A percentile compares a stretch with the other conserved stretches of the same genome.
Evolutionary conservation across 2,329 filamentous ascomycete genomes (phyloP).

Genomic region (Nannizziopsis barbatae): DNA sequence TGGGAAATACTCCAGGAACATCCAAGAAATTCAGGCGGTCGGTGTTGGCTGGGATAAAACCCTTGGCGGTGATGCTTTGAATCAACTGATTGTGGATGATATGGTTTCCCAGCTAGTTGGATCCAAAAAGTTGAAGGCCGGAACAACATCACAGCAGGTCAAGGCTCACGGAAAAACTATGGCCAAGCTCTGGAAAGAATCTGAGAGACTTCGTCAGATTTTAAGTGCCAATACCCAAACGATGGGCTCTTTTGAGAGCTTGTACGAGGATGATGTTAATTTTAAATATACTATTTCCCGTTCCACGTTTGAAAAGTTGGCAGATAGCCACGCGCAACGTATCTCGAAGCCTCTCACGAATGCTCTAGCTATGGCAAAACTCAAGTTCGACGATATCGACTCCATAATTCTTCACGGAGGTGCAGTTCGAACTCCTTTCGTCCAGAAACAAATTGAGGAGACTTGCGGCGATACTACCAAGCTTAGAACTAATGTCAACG

Average conservation of each 20-base stretch:
- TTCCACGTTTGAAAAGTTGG: slow-evolving; percentile 67
- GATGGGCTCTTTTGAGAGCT: slow-evolving; percentile 67
- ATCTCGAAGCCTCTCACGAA: slow-evolving; percentile 59
- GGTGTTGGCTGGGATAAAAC: slow-evolving; percentile 81
- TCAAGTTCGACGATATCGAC: slow-evolving; percentile 65
- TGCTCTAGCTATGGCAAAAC: slow-evolving; percentile 60
- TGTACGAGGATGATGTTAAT: slow-evolving; percentile 76
- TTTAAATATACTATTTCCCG: slow-evolving; percentile 85
- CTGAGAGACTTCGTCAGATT: slow-evolving; percentile 74
- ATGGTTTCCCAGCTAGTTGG: slow-evolving; percentile 72
- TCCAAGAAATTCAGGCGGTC: slow-evolving; percentile 86
- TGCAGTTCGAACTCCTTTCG: slow-evolving; percentile 79
- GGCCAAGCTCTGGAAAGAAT: slow-evolving; percentile 86
- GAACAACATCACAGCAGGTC: slow-evolving; percentile 35
- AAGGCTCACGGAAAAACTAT: slow-evolving; percentile 69
- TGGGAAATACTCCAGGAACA: slow-evolving; percentile 87
- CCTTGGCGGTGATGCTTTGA: slow-evolving; percentile 81
- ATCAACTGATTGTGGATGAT: slow-evolving; percentile 76
- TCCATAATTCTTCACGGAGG: slow-evolving; percentile 92
- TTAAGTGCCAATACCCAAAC: slow-evolving; percentile 87
- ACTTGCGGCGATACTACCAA: slow-evolving; percentile 62
- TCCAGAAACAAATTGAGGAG: slow-evolving; percentile 77
- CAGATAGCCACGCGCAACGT: slow-evolving; percentile 55
- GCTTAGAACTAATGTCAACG: slow-evolving; percentile 87
- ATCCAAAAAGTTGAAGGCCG: slow-evolving; percentile 44